phyloP scores from a whole-genome alignment of 2,329 filamentous ascomycete species.

The Laburnicola sp. region DNA sequence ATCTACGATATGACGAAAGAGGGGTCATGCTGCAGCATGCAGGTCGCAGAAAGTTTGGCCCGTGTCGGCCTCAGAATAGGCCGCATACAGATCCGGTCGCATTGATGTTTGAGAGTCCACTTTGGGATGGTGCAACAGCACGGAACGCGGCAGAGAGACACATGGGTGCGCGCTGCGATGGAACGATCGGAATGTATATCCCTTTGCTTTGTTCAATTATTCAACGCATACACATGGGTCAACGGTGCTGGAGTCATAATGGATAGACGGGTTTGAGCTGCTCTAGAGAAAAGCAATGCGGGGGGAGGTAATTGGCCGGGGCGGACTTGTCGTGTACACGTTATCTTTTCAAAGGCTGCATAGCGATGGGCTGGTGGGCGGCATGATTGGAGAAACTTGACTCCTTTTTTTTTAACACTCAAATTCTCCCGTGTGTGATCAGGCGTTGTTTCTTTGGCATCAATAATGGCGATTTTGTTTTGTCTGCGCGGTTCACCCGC shows the following conservation, averaged over 20 bases:
- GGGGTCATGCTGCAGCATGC: constrained; percentile 15
- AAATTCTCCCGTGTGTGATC: background rate
- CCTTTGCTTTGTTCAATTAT: constrained; percentile 3
- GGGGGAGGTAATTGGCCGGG: constrained; percentile 1
- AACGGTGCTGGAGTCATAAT: constrained; percentile 1
- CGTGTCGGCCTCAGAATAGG: constrained; percentile 24
- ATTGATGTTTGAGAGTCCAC: constrained; percentile 34
- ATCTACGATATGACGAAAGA: constrained; percentile 22
- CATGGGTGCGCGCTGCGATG: too few species aligned
- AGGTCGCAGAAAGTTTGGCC: constrained; percentile 17
- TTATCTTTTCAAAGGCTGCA: constrained; percentile 23
- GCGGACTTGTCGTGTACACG: constrained; percentile 4
- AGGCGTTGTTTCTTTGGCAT: too few species aligned
- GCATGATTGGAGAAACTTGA: background rate
- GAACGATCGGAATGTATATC: constrained; percentile 6
- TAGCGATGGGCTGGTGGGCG: constrained; percentile 36
- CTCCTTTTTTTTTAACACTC: too few species aligned
- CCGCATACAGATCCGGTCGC: constrained; percentile 34
- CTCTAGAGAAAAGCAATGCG: constrained; percentile 1
- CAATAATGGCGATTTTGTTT: too few species aligned
- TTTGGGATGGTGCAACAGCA: constrained; percentile 12
- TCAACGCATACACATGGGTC: constrained; percentile 8
- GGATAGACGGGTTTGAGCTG: constrained; percentile 10
- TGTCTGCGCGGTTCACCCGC: constrained; percentile 7
- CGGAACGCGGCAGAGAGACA: constrained; percentile 10